phyloP scores from a whole-genome alignment of 306 rosid species.

The Canavalia gladiata region DNA sequence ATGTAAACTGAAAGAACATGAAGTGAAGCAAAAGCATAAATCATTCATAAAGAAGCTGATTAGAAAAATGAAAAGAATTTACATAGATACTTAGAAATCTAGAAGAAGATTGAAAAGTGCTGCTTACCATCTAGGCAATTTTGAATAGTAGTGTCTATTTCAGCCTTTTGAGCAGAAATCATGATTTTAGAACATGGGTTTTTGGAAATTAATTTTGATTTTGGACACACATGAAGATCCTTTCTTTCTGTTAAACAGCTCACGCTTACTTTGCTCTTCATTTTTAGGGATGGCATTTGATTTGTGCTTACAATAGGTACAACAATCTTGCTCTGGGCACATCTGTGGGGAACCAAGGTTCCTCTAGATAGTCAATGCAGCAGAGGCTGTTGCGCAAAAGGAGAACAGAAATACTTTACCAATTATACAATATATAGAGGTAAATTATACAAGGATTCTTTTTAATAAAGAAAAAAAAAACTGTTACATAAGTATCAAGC shows the following conservation, averaged over 20 bases:
- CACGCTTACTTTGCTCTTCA: slow-evolving; percentile 85
- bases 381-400: slow-evolving; percentile 52
- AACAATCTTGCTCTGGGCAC: slow-evolving; percentile 60
- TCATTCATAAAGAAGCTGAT: slow-evolving; percentile 4
- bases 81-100: neutral
- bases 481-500: neutral
- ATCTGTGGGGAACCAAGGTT: slow-evolving; percentile 61
- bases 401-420: slow-evolving; percentile 16
- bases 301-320: slow-evolving; percentile 61
- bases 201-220: slow-evolving; percentile 81
- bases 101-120: slow-evolving; percentile 28
- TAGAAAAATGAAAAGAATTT: neutral
- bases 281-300: slow-evolving; percentile 97
- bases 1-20: slow-evolving; percentile 22
- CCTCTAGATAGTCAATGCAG: slow-evolving; percentile 54
- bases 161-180: slow-evolving; percentile 63
- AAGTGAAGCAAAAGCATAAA: slow-evolving; percentile 24
- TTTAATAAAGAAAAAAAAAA: neutral
- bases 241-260: slow-evolving; percentile 79
- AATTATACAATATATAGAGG: neutral
- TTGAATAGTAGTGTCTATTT: slow-evolving; percentile 59
- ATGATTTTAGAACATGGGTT: slow-evolving; percentile 63
- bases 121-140: slow-evolving; percentile 72
- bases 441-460: neutral
- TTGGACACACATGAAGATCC: slow-evolving; percentile 79